These are phyloP conservation scores for Coemansia sp. DNA, from an alignment of 192 early-diverging fungal species.

Conservation along the genomic window DNA sequence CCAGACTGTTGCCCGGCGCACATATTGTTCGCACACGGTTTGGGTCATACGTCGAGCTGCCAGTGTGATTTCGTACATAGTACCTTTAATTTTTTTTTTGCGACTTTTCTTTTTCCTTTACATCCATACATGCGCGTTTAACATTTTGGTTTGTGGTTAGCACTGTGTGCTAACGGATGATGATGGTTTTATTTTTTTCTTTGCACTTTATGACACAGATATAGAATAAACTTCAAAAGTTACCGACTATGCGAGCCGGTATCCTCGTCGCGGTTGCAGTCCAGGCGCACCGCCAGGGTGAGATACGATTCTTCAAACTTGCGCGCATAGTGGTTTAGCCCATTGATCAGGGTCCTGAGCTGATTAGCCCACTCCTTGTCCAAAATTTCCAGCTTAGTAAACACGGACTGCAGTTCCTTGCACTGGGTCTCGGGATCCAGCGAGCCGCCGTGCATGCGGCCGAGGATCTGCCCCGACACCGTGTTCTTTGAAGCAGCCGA, in stretches of 20 bases:
- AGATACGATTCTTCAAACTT: slow-evolving; percentile 79
- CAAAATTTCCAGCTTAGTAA: slow-evolving; percentile 41
- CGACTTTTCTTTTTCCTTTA: background rate
- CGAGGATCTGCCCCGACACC: slow-evolving; percentile 18
- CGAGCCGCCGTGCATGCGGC: slow-evolving; percentile 14
- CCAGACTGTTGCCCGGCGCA: slow-evolving; percentile 13
- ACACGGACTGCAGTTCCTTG: slow-evolving; percentile 26
- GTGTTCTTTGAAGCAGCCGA: slow-evolving; percentile 35
- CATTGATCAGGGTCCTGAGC: slow-evolving; percentile 70
- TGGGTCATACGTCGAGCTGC: slow-evolving; percentile 34
- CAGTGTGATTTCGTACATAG: slow-evolving; percentile 1
- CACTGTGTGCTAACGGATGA: no score
- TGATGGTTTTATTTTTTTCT: background rate
- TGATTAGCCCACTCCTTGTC: slow-evolving; percentile 63
- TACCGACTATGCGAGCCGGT: background rate
- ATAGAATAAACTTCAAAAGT: background rate
- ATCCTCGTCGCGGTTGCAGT: slow-evolving; percentile 30
- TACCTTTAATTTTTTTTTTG: background rate
- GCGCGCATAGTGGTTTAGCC: slow-evolving; percentile 76
- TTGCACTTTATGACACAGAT: background rate
- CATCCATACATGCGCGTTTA: background rate
- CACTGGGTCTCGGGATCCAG: slow-evolving; percentile 20
- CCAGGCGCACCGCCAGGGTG: slow-evolving; percentile 45
- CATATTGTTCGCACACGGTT: slow-evolving; percentile 32
- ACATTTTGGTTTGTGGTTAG: no score